Percentiles rank a stretch among this genome's conserved stretches.
Evolutionary conservation across 352 stramenopile genomes (phyloP).

Genomic region (Plasmopara muralis): DNA sequence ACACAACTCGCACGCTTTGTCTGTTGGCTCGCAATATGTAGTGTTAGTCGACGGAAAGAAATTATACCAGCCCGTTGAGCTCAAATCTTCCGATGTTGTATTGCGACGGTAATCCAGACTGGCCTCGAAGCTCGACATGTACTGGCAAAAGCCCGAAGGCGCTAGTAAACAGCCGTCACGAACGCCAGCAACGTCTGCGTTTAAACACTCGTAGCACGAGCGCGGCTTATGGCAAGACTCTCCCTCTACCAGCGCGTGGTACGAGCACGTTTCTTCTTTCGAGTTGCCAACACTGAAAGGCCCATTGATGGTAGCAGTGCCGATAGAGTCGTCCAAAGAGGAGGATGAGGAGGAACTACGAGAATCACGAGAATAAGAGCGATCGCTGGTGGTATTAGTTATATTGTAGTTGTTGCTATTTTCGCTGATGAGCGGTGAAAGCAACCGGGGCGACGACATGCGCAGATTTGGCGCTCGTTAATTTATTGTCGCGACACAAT

Average conservation of each 20-base stretch:
- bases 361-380: too few relatives aligned
- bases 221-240: constrained; percentile 47
- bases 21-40: constrained; percentile 50
- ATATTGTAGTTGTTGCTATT: constrained; percentile 11
- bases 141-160: constrained; percentile 47
- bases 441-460: too few relatives aligned
- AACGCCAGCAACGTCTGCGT: constrained; percentile 29
- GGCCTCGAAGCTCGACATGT: constrained; percentile 43
- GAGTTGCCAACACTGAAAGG: constrained; percentile 37
- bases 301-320: constrained; percentile 17
- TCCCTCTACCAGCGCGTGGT: constrained; percentile 37
- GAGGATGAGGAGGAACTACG: constrained; percentile 3
- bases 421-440: neutral
- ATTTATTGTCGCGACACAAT: too few relatives aligned
- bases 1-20: constrained; percentile 50
- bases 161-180: constrained; percentile 47
- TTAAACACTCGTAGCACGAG: constrained; percentile 68
- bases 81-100: constrained; percentile 29
- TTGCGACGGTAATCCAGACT: constrained; percentile 55
- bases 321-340: constrained; percentile 11
- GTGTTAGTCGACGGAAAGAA: constrained; percentile 60
- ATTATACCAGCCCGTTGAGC: constrained; percentile 32
- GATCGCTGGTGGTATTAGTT: too few relatives aligned
- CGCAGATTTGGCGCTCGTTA: too few relatives aligned
- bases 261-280: constrained; percentile 52